Evolutionary conservation across 805 yeast genomes (phyloP), one percentile per base, ranked within the genome.

Genomic region (Wickerhamomyces alni): DNA sequence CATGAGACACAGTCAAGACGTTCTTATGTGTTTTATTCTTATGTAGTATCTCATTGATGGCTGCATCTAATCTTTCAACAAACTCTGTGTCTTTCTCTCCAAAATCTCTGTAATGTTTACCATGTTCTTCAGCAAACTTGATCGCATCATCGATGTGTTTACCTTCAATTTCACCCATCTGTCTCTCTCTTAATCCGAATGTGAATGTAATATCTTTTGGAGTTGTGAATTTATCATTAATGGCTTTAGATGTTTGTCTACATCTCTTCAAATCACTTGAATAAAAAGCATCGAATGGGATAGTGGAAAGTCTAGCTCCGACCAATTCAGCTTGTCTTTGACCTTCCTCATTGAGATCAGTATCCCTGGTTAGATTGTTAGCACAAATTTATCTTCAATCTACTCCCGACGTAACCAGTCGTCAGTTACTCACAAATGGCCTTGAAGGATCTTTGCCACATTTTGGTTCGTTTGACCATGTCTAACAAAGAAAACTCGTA

Each of bases 381-480:
- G 24, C 9, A 6, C 9, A n/a, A n/a, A n/a, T n/a, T n/a, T n/a
- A n/a, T n/a, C n/a, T n/a, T n/a, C n/a, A n/a, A n/a, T n/a, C n/a
- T n/a, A n/a, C n/a, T n/a, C n/a, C n/a, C n/a, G n/a, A n/a, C n/a
- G n/a, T n/a, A n/a, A n/a, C 24, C 24, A 21, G 24, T 21, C 24
- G 24, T 21, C 13, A 4, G 8, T 21, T 8, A 40, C 43, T 32
- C 26, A 42, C 32, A 67, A 52, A 54, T 87, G 95, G 1, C 96
- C 96, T 59, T 87, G 96, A 29, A 87, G 59, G 36, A 82, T 81
- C 59, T 77, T 81, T 38, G 71, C 55, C 29, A 70, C 68, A 55
- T 87, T 87, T 59, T 81, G 80, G 41, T 79, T 79, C 0, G 96
- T 87, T 57, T 83, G 93, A 2, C 95, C 96, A 51, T 87, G 96